These are phyloP conservation scores for Bipolaris zeicola DNA, from an alignment of 2,329 filamentous ascomycete genomes.

Conservation along the genomic window DNA sequence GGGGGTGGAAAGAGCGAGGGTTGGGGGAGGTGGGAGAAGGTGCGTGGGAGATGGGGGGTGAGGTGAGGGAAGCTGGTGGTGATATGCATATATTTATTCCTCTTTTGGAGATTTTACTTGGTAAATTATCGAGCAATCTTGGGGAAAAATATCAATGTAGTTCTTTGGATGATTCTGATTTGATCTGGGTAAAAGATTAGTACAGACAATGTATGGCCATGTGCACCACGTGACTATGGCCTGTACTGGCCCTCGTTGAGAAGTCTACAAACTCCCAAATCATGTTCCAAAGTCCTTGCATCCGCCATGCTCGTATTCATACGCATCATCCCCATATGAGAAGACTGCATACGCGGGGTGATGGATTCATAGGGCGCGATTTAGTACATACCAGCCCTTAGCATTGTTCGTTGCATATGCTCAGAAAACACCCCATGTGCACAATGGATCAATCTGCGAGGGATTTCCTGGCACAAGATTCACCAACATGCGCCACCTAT, in stretches of 20 bases:
- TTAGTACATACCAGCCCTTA: not conserved
- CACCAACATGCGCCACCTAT: not conserved
- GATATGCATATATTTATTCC: not conserved
- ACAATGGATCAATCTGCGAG: not conserved
- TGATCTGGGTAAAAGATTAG: too few relatives aligned
- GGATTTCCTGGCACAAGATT: not conserved
- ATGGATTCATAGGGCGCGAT: not conserved
- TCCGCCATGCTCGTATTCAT: not conserved
- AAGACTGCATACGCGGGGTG: not conserved
- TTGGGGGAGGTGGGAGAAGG: not conserved
- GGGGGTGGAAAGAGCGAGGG: not conserved
- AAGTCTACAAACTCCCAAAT: not conserved
- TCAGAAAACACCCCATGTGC: not conserved
- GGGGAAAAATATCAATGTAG: too few relatives aligned
- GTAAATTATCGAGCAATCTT: too few relatives aligned
- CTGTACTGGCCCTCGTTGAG: not conserved
- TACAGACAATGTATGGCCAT: not conserved
- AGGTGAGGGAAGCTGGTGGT: not conserved
- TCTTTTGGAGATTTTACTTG: not conserved
- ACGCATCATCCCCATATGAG: not conserved
- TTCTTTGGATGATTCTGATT: too few relatives aligned
- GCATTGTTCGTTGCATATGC: constrained; percentile 5
- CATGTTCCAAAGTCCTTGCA: not conserved
- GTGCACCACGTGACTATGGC: not conserved
- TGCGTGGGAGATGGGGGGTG: not conserved